phyloP scores from a whole-genome alignment of 192 early-diverging fungal genomes.

The Linnemannia schmuckeri region DNA sequence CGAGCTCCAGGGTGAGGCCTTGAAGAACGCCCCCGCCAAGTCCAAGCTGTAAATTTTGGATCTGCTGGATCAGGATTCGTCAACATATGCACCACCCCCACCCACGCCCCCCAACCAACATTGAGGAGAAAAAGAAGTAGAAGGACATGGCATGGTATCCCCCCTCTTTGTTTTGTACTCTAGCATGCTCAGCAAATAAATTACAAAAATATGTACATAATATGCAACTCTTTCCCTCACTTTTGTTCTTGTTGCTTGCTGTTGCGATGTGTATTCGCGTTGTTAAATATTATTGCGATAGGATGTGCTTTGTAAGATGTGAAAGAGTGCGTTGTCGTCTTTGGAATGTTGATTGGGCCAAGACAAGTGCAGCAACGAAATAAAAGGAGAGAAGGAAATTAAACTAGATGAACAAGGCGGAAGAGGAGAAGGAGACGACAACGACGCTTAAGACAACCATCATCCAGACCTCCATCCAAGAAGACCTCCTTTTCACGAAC shows the following conservation, averaged over 20 bases:
- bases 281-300: neutral
- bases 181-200: constrained; percentile 27
- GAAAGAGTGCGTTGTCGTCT: neutral
- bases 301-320: neutral
- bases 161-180: constrained; percentile 38
- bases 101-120: no score
- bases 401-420: neutral
- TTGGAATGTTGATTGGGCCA: neutral
- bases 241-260: no score
- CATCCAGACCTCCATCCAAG: neutral
- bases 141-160: neutral
- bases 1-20: constrained; percentile 73
- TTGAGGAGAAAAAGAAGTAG: neutral
- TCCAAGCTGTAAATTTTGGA: constrained; percentile 68
- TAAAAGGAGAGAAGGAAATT: neutral
- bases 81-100: neutral
- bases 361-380: neutral
- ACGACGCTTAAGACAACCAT: neutral
- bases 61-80: neutral
- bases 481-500: neutral
- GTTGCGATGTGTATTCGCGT: neutral
- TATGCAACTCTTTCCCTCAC: neutral
- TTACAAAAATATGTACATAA: constrained; percentile 18
- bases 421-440: neutral
- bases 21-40: constrained; percentile 56